Base-by-base conservation (phyloP, 176 grass and related monocot genomes). In the Oryza nivara region DNA sequence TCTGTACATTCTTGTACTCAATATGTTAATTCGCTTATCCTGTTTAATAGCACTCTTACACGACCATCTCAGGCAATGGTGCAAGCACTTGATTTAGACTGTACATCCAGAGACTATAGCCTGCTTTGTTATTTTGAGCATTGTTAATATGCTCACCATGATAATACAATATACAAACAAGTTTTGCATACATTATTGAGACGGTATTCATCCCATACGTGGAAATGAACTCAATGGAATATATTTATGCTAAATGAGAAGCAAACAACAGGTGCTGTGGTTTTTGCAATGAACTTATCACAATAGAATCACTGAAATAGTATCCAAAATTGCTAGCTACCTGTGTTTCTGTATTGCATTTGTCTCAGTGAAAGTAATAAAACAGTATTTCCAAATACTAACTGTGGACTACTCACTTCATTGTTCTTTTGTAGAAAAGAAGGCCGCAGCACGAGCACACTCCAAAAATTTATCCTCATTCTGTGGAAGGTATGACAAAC, bases 401-500 rank as follows among this genome's bases (percentile, higher is more conserved):
- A 80, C 7, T 12, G 17, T 60, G 0, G 75, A 25, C 68, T 70
- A 12, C 17, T 67, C 34, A 32, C 81, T 3, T 36, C 61, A 35
- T 84, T 47, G 22, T 86, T 77, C 60, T 73, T 88, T 61, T 82
- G 79, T 77, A 96, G 96, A 96, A 78, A 99, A 96, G 38, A 94
- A 94, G 91, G 91, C 87, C 23, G 91, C 80, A n/a, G 96, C 96
- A 89, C 88, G 80, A 67, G 91, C 88, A 68, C 78, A 94, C 70
- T 96, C 96, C 22, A 99, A 99, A 91, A 88, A 89, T 69, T 26
- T 99, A 54, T 99, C 96, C n/a, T 82, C 87, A 1, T 99, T 92
- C 69, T 99, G 96, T 89, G 96, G 96, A 88, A 99, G 96, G 96
- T 98, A 87, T 46, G n/a, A 22, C 17, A 64, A 70, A 65, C 48